phyloP scores from a whole-genome alignment of 352 stramenopile genomes.

The Elongisporangium senticosum region DNA sequence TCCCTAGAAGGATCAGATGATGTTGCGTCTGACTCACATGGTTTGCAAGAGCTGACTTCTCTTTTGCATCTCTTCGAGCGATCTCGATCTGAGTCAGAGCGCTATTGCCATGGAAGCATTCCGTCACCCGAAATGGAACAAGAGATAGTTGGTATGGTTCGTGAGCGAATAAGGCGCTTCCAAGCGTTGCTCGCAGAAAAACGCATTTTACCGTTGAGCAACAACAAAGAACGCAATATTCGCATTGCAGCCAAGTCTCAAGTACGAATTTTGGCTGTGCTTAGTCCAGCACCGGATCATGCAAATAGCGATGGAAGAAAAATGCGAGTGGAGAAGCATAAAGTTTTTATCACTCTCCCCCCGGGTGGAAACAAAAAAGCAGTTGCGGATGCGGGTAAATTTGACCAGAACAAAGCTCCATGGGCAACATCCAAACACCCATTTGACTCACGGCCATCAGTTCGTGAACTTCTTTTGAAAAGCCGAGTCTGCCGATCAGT shows the following conservation, averaged over 20 bases:
- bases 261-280: slow-evolving; percentile 75
- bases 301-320: slow-evolving; percentile 45
- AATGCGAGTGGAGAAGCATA: slow-evolving; percentile 78
- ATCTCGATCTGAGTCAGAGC: slow-evolving; percentile 64
- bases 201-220: slow-evolving; percentile 55
- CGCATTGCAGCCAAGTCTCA: slow-evolving; percentile 72
- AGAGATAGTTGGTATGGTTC: slow-evolving; percentile 76
- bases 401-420: slow-evolving; percentile 49
- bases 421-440: slow-evolving; percentile 76
- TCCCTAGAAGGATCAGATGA: not conserved
- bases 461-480: slow-evolving; percentile 81
- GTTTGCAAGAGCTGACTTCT: slow-evolving; percentile 37
- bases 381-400: slow-evolving; percentile 44
- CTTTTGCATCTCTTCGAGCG: slow-evolving; percentile 65
- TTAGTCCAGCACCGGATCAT: slow-evolving; percentile 48
- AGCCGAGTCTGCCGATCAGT: slow-evolving; percentile 81
- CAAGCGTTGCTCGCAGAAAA: slow-evolving; percentile 64
- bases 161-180: slow-evolving; percentile 61
- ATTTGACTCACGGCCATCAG: slow-evolving; percentile 71
- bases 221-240: slow-evolving; percentile 71
- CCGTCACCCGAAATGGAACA: slow-evolving; percentile 64
- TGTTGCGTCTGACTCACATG: not conserved
- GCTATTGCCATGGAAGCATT: slow-evolving; percentile 58
- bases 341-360: slow-evolving; percentile 83
- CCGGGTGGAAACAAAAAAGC: slow-evolving; percentile 83